These are phyloP conservation scores for Fistulinella prunicolor DNA, from an alignment of 768 basidiomycete genomes.

Conservation along the genomic window DNA sequence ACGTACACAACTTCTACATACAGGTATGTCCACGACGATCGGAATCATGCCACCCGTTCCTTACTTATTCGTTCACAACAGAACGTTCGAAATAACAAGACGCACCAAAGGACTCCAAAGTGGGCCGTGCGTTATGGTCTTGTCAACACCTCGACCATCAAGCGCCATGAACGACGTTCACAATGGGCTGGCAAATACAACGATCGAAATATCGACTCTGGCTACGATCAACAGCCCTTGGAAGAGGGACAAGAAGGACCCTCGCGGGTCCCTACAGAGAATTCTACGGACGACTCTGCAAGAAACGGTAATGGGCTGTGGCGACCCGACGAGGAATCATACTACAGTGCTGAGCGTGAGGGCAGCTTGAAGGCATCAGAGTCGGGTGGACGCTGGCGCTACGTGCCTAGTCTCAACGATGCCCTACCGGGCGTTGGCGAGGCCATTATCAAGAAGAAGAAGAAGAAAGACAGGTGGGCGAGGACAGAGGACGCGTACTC, in stretches of 20 bases:
- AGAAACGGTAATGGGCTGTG: conserved; percentile 56
- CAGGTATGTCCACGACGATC: conserved; percentile 46
- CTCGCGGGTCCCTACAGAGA: conserved; percentile 8
- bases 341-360: conserved; percentile 48
- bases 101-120: conserved; percentile 87
- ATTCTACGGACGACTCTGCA: conserved; percentile 6
- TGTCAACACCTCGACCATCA: conserved; percentile 73
- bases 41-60: neutral
- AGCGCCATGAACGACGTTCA: conserved; percentile 74
- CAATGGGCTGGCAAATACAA: conserved; percentile 88
- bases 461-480: conserved; percentile 85
- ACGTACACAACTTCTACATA: conserved; percentile 92
- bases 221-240: conserved; percentile 64
- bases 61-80: conserved; percentile 31
- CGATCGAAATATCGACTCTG: conserved; percentile 69
- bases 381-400: conserved; percentile 65
- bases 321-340: conserved; percentile 73
- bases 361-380: conserved; percentile 38
- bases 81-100: conserved; percentile 97
- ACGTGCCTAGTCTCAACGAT: conserved; percentile 83
- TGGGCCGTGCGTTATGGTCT: conserved; percentile 92
- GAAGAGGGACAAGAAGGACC: conserved; percentile 75
- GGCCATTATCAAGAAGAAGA: conserved; percentile 52
- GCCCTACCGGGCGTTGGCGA: conserved; percentile 40
- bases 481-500: conserved; percentile 82